These are phyloP conservation scores for Salvia splendens DNA, from an alignment of 257 asterid species.

Conservation along the genomic window DNA sequence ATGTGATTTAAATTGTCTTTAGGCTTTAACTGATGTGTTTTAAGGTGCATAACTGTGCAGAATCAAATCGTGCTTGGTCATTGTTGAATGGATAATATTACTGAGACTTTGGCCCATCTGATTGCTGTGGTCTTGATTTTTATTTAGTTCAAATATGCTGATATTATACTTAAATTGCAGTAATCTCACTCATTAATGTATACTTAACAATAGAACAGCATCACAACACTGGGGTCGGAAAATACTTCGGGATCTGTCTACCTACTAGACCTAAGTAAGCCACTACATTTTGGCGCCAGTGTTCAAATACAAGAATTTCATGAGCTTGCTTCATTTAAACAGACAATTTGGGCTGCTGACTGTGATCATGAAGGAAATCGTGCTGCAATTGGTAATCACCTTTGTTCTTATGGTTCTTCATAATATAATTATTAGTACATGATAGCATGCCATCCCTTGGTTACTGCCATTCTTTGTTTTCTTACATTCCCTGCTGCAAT, in stretches of 20 bases:
- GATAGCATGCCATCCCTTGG: not conserved
- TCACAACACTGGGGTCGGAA: constrained; percentile 85
- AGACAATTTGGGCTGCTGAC: constrained; percentile 85
- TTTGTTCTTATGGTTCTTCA: constrained; percentile 22
- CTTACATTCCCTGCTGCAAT: constrained; percentile 19
- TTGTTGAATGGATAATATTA: constrained; percentile 19
- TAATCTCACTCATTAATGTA: constrained; percentile 26
- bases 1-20: constrained; percentile 6
- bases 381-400: constrained; percentile 70
- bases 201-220: constrained; percentile 53
- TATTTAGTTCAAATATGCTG: constrained; percentile 5
- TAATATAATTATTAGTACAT: not conserved
- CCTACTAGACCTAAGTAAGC: constrained; percentile 61
- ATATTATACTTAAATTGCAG: constrained; percentile 7
- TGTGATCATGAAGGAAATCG: constrained; percentile 54
- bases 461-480: constrained; percentile 8
- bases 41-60: constrained; percentile 14
- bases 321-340: constrained; percentile 50
- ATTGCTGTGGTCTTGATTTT: constrained; percentile 15
- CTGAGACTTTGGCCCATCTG: not conserved
- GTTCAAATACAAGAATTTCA: constrained; percentile 35
- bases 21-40: constrained; percentile 17
- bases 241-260: constrained; percentile 66
- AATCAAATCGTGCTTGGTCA: constrained; percentile 14
- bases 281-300: constrained; percentile 43